Percentiles rank a stretch among this genome's conserved stretches.
Conservation (phyloP, 2,329 filamentous ascomycete genomes). For the Arthrobotrys sphaeroides region DNA sequence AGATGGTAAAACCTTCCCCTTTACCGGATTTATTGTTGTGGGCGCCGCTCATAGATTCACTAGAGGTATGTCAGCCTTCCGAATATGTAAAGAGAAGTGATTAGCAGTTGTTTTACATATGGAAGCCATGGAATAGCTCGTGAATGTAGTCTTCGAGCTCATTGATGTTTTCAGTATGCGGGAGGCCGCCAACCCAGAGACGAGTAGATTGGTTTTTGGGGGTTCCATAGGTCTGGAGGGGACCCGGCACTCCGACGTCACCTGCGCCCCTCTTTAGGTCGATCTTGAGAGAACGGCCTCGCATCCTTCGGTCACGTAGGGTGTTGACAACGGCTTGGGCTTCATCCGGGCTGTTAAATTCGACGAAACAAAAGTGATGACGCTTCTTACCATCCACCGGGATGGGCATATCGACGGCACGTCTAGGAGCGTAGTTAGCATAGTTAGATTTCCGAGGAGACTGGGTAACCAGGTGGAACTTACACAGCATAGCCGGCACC, state of each 20-base stretch:
- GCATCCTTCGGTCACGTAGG: conserved; percentile 22
- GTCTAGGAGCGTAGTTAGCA: not conserved
- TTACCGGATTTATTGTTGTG: not conserved
- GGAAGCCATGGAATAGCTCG: conserved; percentile 40
- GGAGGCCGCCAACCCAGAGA: conserved; percentile 39
- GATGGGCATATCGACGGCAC: conserved; percentile 27
- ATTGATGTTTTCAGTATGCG: conserved; percentile 36
- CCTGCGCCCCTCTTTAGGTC: conserved; percentile 3
- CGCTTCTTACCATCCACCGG: not conserved
- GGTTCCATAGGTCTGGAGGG: too few relatives aligned
- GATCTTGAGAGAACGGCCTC: conserved; percentile 27
- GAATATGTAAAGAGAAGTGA: not conserved
- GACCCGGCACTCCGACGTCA: not conserved
- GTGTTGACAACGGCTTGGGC: not conserved
- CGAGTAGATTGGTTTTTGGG: conserved; percentile 7
- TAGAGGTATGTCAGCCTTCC: not conserved
- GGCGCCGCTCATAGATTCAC: conserved; percentile 35
- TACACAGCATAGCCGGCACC: conserved; percentile 35
- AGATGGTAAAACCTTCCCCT: conserved; percentile 3
- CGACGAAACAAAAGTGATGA: conserved; percentile 22
- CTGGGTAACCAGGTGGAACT: not conserved
- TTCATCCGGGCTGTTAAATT: conserved; percentile 20
- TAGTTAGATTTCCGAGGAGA: not conserved
- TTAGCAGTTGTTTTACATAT: conserved; percentile 22
- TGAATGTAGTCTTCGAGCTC: conserved; percentile 34